phyloP scores from a whole-genome alignment of 2,329 filamentous ascomycete genomes.

The Colletotrichum falcatum region DNA sequence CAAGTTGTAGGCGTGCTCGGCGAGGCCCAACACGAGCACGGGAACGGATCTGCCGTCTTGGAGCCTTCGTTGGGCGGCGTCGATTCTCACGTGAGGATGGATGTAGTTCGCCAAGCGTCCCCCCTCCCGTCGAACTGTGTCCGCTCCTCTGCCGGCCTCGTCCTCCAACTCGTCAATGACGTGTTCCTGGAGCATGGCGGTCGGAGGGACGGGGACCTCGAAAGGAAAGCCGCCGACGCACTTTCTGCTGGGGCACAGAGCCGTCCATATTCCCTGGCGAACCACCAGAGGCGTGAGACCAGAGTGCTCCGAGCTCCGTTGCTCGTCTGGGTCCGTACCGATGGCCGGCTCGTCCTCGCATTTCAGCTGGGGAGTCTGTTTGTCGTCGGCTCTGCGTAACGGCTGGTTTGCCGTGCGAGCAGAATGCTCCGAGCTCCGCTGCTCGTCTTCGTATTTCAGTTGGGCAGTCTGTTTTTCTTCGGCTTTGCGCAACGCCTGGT shows the following conservation, averaged over 20 bases:
- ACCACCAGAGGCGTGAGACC: neutral
- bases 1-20: neutral
- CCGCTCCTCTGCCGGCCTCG: neutral
- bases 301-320: neutral
- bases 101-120: neutral
- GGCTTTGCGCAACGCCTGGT: neutral
- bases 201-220: slow-evolving; percentile 2
- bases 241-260: neutral
- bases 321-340: neutral
- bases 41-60: neutral
- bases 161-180: slow-evolving; percentile 1
- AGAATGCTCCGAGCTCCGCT: neutral
- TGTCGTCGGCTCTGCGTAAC: too few relatives aligned
- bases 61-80: neutral
- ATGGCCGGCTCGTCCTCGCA: neutral
- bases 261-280: neutral
- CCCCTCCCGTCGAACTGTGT: neutral
- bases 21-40: neutral
- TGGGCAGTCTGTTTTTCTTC: neutral
- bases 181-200: neutral
- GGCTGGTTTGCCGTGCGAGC: too few relatives aligned
- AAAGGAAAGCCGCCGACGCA: neutral
- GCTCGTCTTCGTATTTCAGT: neutral
- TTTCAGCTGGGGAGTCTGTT: neutral
- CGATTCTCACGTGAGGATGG: slow-evolving; percentile 3